Evolutionary conservation across 805 yeast species (phyloP).

Genomic region (Komagataella populi): DNA sequence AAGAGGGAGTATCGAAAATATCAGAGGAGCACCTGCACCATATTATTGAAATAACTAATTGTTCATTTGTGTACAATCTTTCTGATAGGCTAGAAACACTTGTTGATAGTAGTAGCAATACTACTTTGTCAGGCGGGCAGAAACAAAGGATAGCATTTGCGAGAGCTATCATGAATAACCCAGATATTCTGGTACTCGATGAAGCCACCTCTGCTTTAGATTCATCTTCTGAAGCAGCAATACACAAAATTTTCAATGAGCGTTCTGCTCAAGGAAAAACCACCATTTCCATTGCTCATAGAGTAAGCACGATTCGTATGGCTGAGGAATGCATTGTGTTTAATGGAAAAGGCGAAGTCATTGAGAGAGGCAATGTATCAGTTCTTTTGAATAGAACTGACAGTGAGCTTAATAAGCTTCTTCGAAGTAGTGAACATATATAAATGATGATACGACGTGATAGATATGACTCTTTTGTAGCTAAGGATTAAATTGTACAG

Average conservation of each 20-base stretch:
- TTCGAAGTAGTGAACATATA: constrained; percentile 15
- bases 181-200: constrained; percentile 72
- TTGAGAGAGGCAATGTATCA: constrained; percentile 52
- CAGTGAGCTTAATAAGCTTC: constrained; percentile 29
- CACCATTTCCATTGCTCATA: constrained; percentile 82
- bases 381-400: constrained; percentile 31
- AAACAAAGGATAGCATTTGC: constrained; percentile 89
- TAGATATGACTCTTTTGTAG: background rate
- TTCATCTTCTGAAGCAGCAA: constrained; percentile 75
- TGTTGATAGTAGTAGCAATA: constrained; percentile 68
- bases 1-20: constrained; percentile 18
- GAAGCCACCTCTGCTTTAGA: constrained; percentile 95
- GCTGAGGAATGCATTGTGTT: constrained; percentile 74
- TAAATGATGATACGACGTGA: constrained; percentile 1
- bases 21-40: constrained; percentile 42
- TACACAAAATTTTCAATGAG: constrained; percentile 53
- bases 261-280: constrained; percentile 50
- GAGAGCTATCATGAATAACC: constrained; percentile 67
- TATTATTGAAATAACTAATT: constrained; percentile 63
- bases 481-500: background rate
- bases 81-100: constrained; percentile 74
- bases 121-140: constrained; percentile 91
- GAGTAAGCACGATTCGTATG: constrained; percentile 76
- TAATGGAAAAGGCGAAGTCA: constrained; percentile 53
- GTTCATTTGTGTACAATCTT: constrained; percentile 58